Base-by-base conservation (phyloP, 2,329 filamentous ascomycete species). In the Monosporascus cannonballus region DNA sequence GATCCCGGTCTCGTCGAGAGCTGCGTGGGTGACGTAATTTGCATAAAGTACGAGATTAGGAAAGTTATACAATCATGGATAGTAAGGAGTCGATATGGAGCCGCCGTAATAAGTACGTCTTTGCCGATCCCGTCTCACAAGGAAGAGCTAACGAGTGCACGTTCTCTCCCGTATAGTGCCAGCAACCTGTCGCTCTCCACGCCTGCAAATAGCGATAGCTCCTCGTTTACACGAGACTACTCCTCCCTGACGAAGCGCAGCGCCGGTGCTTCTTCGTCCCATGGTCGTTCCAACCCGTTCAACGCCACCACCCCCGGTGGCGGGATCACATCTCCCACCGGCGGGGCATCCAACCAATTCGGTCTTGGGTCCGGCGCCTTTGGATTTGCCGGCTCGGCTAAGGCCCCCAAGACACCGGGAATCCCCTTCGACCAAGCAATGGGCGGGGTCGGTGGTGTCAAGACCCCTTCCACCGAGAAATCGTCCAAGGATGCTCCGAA, bases 341-440 rank as follows among this genome's bases (percentile, higher is more conserved):
- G 81, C 61, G 90, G 89, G 27, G 66, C 64, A 34, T 58, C 66
- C 18, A 92, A 87, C 64, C 92, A 93, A 54, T 99, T 99, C 73
- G 92, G 91, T 49, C 77, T 99, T 55, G 94, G 94, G 41, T 95
- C 90, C 18, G 94, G 94, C 62, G 94, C 94, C 51, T 99, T 99
- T 70, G 93, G 93, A 39, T 95, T 92, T n/a, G 95, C 95, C 70
- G 92, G 93, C 24, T 83, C 87, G 34, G 80, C 82, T 36, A 96
- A 96, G 76, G 92, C 91, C 2, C 89, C 91, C 50, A 97, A 96
- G 76, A 86, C 89, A 47, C 81, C 87, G 8, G 89, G 87, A 49
- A 87, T 89, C 58, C 84, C 87, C 15, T 89, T 95, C 70, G 92
- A 96, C 60, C 80, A 87, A 60, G 83, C 83, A 60, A 83, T 84